Evolutionary conservation across 2,329 filamentous ascomycete species (phyloP).

Genomic region (Pseudogymnoascus sp.): DNA sequence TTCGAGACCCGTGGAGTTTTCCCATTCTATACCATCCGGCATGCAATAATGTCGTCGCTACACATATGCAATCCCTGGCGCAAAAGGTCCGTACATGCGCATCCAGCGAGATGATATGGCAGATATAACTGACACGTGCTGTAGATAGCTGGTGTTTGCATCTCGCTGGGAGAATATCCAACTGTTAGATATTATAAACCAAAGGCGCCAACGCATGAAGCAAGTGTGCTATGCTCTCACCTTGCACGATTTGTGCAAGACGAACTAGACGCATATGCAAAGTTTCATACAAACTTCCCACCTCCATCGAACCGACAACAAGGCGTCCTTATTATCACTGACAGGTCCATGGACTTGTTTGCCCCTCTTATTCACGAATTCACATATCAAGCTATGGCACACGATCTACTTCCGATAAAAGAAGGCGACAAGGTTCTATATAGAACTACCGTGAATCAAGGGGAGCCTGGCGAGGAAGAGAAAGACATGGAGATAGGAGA

Average conservation of each 20-base stretch:
- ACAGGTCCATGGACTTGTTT: conserved; percentile 86
- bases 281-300: conserved; percentile 78
- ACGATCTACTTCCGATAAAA: conserved; percentile 81
- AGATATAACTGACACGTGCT: conserved; percentile 16
- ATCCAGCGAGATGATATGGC: not conserved
- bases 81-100: conserved; percentile 59
- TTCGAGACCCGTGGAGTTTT: conserved; percentile 93
- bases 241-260: conserved; percentile 86
- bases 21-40: conserved; percentile 83
- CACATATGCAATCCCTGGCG: conserved; percentile 76
- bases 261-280: conserved; percentile 80
- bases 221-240: conserved; percentile 76
- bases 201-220: conserved; percentile 68
- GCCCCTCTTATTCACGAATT: conserved; percentile 90
- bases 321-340: conserved; percentile 76
- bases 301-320: conserved; percentile 70
- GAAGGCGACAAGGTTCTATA: conserved; percentile 86
- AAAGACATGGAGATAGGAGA: conserved; percentile 91
- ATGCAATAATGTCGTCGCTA: conserved; percentile 75
- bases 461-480: conserved; percentile 59
- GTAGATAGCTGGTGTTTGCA: conserved; percentile 81
- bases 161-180: conserved; percentile 87
- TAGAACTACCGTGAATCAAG: conserved; percentile 70
- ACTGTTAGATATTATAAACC: conserved; percentile 87
- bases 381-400: conserved; percentile 97